Percentiles rank a stretch among this genome's conserved stretches.
Evolutionary conservation across 306 rosid genomes (phyloP).

Genomic region (Quercus bicolor): DNA sequence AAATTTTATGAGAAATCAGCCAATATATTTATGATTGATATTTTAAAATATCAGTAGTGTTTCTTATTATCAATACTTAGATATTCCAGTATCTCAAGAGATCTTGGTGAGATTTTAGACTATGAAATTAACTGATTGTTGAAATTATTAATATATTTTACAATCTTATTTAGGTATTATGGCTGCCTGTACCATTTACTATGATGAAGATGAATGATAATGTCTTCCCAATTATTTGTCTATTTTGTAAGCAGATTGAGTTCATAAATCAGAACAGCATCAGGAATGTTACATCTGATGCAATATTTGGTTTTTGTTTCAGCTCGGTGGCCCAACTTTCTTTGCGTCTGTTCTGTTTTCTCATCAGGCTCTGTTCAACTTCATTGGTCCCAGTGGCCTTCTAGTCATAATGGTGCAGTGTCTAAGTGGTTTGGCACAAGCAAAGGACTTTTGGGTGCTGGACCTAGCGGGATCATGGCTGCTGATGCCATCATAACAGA

Average conservation of each 20-base stretch:
- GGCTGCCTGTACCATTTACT: not conserved
- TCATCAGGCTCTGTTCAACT: conserved; percentile 98
- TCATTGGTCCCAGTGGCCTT: conserved; percentile 98
- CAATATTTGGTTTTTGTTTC: conserved; percentile 36
- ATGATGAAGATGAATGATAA: not conserved
- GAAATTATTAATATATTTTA: not conserved
- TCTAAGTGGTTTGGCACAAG: conserved; percentile 96
- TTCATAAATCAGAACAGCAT: not conserved
- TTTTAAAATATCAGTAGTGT: no score
- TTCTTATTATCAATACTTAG: no score
- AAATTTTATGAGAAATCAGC: no score
- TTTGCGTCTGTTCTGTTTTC: conserved; percentile 89
- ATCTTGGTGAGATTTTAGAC: no score
- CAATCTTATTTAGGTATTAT: not conserved
- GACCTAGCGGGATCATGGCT: conserved; percentile 99
- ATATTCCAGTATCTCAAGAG: no score
- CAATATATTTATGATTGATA: no score
- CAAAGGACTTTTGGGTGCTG: conserved; percentile 95
- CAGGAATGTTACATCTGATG: conserved; percentile 28
- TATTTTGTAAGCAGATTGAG: not conserved
- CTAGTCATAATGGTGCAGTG: conserved; percentile 57
- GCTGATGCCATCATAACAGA: conserved; percentile 98
- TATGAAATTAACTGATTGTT: not conserved
- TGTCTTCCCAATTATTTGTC: not conserved
- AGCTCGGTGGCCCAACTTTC: conserved; percentile 99